Evolutionary conservation across 163 green algal genomes (phyloP).

Genomic region (Prototheca wickerhamii): DNA sequence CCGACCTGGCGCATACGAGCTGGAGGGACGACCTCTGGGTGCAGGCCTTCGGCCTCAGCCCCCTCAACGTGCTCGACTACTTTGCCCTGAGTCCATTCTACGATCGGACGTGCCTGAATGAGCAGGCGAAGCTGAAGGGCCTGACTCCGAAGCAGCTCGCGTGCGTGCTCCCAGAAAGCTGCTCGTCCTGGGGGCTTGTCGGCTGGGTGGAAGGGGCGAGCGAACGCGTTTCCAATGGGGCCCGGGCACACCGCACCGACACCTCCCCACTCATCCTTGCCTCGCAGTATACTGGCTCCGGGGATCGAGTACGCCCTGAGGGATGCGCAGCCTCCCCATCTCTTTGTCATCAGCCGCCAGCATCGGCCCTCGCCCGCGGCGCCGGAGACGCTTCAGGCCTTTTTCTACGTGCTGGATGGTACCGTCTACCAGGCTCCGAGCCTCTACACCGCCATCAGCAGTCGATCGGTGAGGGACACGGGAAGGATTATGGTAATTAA

Average conservation of each 20-base stretch:
- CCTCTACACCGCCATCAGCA: conserved; percentile 52
- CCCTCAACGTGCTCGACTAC: conserved; percentile 66
- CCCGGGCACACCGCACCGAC: background rate
- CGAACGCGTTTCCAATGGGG: background rate
- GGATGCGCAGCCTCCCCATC: conserved; percentile 56
- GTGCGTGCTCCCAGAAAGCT: conserved; percentile 6
- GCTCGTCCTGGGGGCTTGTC: background rate
- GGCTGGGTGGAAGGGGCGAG: background rate
- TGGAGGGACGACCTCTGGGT: conserved; percentile 51
- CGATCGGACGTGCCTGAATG: conserved; percentile 66
- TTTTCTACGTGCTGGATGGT: conserved; percentile 78
- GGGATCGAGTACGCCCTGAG: conserved; percentile 66
- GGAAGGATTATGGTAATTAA: no score
- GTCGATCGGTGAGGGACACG: conserved; percentile 36
- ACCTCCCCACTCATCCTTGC: background rate
- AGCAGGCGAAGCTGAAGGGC: conserved; percentile 33
- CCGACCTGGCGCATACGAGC: conserved; percentile 20
- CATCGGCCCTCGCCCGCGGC: conserved; percentile 13
- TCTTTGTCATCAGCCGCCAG: conserved; percentile 76
- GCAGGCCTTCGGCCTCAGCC: conserved; percentile 26
- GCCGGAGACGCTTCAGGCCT: conserved; percentile 22
- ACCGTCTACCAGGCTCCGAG: conserved; percentile 63
- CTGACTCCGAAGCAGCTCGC: conserved; percentile 32
- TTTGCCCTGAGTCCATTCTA: conserved; percentile 79
- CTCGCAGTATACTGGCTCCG: conserved; percentile 24